A percentile compares a stretch with the other conserved stretches of the same genome.
These are phyloP conservation scores for Mimosa pudica DNA, from an alignment of 306 rosid species.

Conservation along the genomic window DNA sequence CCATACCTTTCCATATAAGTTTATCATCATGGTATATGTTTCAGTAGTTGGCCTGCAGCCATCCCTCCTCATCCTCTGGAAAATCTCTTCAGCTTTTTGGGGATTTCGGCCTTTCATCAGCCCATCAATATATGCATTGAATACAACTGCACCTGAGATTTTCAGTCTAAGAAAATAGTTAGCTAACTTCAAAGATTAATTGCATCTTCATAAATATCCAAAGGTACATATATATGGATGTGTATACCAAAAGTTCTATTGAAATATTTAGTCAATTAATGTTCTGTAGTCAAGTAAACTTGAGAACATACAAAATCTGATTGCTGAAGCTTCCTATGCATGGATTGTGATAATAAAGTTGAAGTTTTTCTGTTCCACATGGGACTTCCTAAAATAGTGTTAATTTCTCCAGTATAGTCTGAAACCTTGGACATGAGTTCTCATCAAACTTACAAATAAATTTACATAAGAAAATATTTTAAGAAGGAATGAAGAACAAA, in stretches of 20 bases:
- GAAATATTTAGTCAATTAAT: background rate
- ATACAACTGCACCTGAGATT: conserved; percentile 71
- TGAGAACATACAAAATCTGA: conserved; percentile 1
- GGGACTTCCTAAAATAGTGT: background rate
- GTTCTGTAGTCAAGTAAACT: background rate
- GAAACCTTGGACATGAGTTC: background rate
- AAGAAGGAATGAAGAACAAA: too few species aligned
- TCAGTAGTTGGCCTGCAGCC: conserved; percentile 69
- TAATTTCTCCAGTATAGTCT: background rate
- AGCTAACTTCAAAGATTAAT: conserved; percentile 28
- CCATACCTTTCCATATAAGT: conserved; percentile 83
- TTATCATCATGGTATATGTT: conserved; percentile 81
- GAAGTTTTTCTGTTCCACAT: background rate
- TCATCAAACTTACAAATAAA: conserved; percentile 7
- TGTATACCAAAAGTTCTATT: background rate
- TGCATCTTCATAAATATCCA: background rate
- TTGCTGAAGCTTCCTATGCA: background rate
- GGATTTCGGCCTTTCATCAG: conserved; percentile 70
- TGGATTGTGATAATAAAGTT: conserved; percentile 1
- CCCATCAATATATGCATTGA: conserved; percentile 85
- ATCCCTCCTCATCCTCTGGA: conserved; percentile 79
- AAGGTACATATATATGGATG: conserved; percentile 6
- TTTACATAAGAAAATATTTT: too few species aligned
- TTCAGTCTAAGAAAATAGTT: conserved; percentile 27
- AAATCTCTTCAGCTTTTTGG: conserved; percentile 77